A percentile compares a stretch with the other conserved stretches of the same genome.
phyloP scores from a whole-genome alignment of 805 yeast genomes.

The Yamadazyma kitorensis region DNA sequence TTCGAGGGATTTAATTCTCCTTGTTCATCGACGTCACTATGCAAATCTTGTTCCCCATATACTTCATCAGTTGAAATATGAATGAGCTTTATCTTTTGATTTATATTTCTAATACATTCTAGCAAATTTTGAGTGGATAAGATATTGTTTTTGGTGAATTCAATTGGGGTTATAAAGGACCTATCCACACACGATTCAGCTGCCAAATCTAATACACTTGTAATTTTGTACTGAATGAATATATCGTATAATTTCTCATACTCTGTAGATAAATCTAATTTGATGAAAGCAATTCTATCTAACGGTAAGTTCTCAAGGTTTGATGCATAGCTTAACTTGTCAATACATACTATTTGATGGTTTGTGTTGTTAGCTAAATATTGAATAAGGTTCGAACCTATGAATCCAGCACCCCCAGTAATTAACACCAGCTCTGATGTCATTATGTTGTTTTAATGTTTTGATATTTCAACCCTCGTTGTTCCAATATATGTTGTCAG shows the following conservation, averaged over 20 bases:
- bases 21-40: conserved; percentile 28
- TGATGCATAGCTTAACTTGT: conserved; percentile 47
- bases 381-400: conserved; percentile 48
- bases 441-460: conserved; percentile 5
- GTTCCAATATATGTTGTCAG: too few relatives aligned
- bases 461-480: too few relatives aligned
- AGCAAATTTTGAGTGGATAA: conserved; percentile 46
- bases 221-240: conserved; percentile 12
- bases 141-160: conserved; percentile 45
- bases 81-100: conserved; percentile 21
- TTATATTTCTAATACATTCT: conserved; percentile 32
- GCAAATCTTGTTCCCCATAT: conserved; percentile 43
- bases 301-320: conserved; percentile 9
- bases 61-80: conserved; percentile 62
- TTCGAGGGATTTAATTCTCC: conserved; percentile 47
- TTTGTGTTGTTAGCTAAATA: conserved; percentile 27
- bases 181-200: conserved; percentile 57
- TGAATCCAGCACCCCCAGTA: conserved; percentile 59
- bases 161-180: conserved; percentile 44
- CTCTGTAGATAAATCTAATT: conserved; percentile 37
- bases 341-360: conserved; percentile 42
- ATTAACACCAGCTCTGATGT: conserved; percentile 29
- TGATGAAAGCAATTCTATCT: conserved; percentile 21
- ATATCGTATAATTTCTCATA: conserved; percentile 17
- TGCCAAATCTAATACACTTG: conserved; percentile 46